Percentiles rank a stretch among this genome's conserved stretches.
Conservation (phyloP, 371 early-diverging fungal species). For the Funneliformis caledonium region DNA sequence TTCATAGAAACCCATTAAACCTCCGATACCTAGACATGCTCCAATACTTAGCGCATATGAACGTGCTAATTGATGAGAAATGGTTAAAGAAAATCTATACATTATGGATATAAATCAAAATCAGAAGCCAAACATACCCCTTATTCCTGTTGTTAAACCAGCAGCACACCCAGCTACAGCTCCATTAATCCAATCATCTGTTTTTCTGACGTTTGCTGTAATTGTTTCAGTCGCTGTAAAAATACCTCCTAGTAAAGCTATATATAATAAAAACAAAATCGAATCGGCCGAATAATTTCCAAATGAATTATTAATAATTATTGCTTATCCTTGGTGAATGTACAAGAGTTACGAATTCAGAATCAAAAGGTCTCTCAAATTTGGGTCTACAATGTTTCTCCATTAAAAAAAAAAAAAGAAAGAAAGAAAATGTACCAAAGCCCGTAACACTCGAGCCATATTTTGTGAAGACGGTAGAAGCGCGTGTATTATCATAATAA, state of each 20-base stretch:
- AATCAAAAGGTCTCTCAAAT: background rate
- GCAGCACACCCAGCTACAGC: conserved; percentile 32
- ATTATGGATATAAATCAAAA: no score
- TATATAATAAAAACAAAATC: background rate
- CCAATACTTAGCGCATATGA: background rate
- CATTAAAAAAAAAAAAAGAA: background rate
- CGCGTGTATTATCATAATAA: conserved; percentile 8
- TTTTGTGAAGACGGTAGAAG: conserved; percentile 32
- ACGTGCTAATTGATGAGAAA: background rate
- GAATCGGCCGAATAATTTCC: background rate
- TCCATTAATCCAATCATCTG: conserved; percentile 36
- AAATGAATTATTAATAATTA: background rate
- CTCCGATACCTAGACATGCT: conserved; percentile 22
- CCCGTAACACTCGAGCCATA: conserved; percentile 35
- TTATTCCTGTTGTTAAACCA: conserved; percentile 25
- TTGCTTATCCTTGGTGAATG: background rate
- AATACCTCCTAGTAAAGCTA: conserved; percentile 30
- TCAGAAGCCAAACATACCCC: conserved; percentile 22
- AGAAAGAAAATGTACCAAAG: conserved; percentile 19
- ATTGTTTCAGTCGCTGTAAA: conserved; percentile 23
- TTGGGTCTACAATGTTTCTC: background rate
- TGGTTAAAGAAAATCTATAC: background rate
- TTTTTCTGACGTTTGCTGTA: conserved; percentile 30
- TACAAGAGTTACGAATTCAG: background rate
- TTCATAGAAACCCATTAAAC: conserved; percentile 6